A percentile compares a stretch with the other conserved stretches of the same genome.
Conservation (phyloP, 2,329 filamentous ascomycete species). For the Aspergillus costaricaensis region DNA sequence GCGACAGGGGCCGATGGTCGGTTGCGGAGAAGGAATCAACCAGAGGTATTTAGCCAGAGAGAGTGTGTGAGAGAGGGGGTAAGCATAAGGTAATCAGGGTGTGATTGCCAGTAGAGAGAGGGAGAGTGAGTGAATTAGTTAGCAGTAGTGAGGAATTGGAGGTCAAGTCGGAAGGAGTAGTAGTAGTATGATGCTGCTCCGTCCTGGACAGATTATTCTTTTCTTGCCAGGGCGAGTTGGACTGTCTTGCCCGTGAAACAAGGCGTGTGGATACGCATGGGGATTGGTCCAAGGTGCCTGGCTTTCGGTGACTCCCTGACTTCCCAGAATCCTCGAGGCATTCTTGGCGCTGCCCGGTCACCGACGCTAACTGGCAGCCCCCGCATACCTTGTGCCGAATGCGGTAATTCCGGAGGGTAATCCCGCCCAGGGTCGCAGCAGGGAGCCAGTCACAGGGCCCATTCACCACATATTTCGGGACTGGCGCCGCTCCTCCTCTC, state of each 20-base stretch:
- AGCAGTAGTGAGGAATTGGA: not conserved
- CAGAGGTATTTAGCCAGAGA: not conserved
- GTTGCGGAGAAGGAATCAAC: not conserved
- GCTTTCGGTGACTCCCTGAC: conserved; percentile 16
- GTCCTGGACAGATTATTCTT: not conserved
- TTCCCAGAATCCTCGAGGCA: conserved; percentile 10
- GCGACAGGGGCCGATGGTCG: not conserved
- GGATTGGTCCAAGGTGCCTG: conserved; percentile 11
- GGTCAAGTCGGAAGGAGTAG: not conserved
- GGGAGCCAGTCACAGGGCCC: conserved; percentile 17
- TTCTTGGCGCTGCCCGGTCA: conserved; percentile 19
- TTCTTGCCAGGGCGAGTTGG: conserved; percentile 2
- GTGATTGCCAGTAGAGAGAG: not conserved
- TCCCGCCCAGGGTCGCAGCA: conserved; percentile 19
- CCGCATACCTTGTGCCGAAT: conserved; percentile 22
- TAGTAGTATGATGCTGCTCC: not conserved
- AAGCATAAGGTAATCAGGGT: conserved; percentile 3
- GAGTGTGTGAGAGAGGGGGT: not conserved
- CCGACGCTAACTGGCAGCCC: conserved; percentile 18
- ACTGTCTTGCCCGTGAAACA: conserved; percentile 18
- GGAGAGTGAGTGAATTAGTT: not conserved
- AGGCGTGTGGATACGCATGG: conserved; percentile 9
- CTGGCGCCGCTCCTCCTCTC: conserved; percentile 6
- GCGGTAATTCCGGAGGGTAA: conserved; percentile 18
- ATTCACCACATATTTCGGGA: conserved; percentile 8